These are phyloP conservation scores for Fusarium burgessii DNA, from an alignment of 2,329 filamentous ascomycete genomes.

Conservation along the genomic window DNA sequence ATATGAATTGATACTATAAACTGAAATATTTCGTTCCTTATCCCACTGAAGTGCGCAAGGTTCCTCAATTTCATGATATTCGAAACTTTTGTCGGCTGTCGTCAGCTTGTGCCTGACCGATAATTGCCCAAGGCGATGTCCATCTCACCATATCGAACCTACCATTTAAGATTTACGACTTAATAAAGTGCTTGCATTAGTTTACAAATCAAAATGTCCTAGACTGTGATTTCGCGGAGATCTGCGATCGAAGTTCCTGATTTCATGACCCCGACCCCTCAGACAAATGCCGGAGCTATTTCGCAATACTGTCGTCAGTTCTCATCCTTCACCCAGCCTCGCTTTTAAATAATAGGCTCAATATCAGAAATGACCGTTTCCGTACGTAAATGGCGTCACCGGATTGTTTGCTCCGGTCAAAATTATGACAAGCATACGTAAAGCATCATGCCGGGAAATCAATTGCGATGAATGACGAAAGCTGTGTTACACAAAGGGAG, in stretches of 20 bases:
- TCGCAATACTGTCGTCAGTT: slow-evolving; percentile 23
- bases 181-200: too few species aligned
- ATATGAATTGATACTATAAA: neutral
- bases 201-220: too few species aligned
- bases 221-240: too few species aligned
- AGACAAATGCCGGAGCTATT: neutral
- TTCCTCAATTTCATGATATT: too few species aligned
- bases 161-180: too few species aligned
- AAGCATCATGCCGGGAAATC: neutral
- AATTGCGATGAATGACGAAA: neutral
- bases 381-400: slow-evolving; percentile 14
- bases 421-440: neutral
- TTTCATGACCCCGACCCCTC: neutral
- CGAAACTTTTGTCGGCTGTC: neutral
- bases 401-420: neutral
- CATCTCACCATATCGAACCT: neutral
- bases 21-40: accelerated
- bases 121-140: neutral
- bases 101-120: too few species aligned
- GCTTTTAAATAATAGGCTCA: neutral
- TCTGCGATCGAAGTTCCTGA: too few species aligned
- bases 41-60: accelerated
- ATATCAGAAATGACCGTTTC: neutral
- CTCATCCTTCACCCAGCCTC: neutral
- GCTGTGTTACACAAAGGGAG: neutral